Evolutionary conservation across 2,329 filamentous ascomycete genomes (phyloP).

Genomic region (Mycogone perniciosa): DNA sequence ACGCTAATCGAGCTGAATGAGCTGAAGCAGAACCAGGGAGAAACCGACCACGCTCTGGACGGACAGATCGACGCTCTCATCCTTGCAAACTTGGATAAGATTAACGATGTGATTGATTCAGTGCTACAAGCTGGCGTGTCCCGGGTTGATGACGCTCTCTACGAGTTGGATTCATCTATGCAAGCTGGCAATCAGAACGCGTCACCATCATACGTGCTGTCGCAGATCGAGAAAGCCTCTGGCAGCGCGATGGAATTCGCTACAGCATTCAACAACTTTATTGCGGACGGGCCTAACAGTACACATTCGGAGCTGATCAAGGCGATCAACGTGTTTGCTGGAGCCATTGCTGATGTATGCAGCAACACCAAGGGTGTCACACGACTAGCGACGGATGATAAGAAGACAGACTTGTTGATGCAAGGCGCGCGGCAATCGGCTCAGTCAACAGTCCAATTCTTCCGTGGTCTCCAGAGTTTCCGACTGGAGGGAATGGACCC

Average conservation of each 20-base stretch:
- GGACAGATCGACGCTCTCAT: slow-evolving; percentile 88
- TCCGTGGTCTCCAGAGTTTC: slow-evolving; percentile 90
- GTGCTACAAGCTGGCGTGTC: slow-evolving; percentile 89
- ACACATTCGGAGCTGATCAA: slow-evolving; percentile 88
- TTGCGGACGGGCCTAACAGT: slow-evolving; percentile 90
- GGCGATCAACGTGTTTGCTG: slow-evolving; percentile 82
- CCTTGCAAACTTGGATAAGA: slow-evolving; percentile 79
- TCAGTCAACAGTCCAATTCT: slow-evolving; percentile 84
- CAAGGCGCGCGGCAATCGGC: slow-evolving; percentile 79
- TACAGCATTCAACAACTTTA: slow-evolving; percentile 96
- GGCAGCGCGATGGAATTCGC: slow-evolving; percentile 94
- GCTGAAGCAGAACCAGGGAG: slow-evolving; percentile 67
- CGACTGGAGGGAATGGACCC: slow-evolving; percentile 84
- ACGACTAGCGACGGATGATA: slow-evolving; percentile 89
- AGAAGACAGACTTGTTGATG: slow-evolving; percentile 81
- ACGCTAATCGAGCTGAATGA: slow-evolving; percentile 89
- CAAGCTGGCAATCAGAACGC: slow-evolving; percentile 98
- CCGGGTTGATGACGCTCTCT: slow-evolving; percentile 91
- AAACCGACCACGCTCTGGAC: slow-evolving; percentile 74
- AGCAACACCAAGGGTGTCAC: slow-evolving; percentile 95
- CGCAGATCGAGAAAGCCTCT: slow-evolving; percentile 94
- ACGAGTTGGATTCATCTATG: slow-evolving; percentile 96
- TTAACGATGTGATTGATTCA: slow-evolving; percentile 96
- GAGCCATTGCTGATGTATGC: slow-evolving; percentile 86
- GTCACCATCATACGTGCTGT: slow-evolving; percentile 87